Percentiles rank a stretch among this genome's conserved stretches.
Evolutionary conservation across 225 moss, liverwort and hornwort species (phyloP).

Genomic region (Pseudoscleropodium purum): DNA sequence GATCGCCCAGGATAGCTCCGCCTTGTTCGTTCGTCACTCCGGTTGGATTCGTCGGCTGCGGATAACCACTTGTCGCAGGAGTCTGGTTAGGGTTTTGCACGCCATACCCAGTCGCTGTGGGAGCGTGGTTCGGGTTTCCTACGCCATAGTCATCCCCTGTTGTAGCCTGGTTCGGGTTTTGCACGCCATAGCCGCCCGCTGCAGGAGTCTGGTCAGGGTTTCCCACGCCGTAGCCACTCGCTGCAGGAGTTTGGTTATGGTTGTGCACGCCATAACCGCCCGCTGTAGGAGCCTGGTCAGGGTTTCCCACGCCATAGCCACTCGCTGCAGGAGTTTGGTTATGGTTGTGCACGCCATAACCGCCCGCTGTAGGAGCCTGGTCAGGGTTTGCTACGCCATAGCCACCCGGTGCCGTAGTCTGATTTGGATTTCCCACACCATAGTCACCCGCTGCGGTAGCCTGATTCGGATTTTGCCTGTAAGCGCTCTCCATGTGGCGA

Average conservation of each 20-base stretch:
- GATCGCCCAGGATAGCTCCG: conserved; percentile 26
- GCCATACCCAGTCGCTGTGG: neutral
- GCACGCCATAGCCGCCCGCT: neutral
- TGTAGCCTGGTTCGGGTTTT: neutral
- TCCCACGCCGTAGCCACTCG: neutral
- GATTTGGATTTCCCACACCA: neutral
- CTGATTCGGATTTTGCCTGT: neutral
- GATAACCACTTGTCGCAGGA: neutral
- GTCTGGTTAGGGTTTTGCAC: neutral
- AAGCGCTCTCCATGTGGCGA: neutral
- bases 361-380: neutral
- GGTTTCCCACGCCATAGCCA: neutral
- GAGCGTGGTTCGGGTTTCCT: neutral
- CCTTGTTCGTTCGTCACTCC: conserved; percentile 23
- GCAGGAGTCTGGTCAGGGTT: neutral
- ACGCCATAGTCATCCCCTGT: neutral
- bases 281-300: neutral
- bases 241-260: neutral
- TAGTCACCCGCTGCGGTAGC: neutral
- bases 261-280: neutral
- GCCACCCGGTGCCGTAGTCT: neutral
- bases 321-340: neutral
- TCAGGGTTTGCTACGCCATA: neutral
- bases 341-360: neutral
- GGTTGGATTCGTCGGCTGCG: conserved; percentile 15